A percentile compares a stretch with the other conserved stretches of the same genome.
phyloP scores from a whole-genome alignment of 495 filamentous ascomycete species.

The Tuber calosporum region DNA sequence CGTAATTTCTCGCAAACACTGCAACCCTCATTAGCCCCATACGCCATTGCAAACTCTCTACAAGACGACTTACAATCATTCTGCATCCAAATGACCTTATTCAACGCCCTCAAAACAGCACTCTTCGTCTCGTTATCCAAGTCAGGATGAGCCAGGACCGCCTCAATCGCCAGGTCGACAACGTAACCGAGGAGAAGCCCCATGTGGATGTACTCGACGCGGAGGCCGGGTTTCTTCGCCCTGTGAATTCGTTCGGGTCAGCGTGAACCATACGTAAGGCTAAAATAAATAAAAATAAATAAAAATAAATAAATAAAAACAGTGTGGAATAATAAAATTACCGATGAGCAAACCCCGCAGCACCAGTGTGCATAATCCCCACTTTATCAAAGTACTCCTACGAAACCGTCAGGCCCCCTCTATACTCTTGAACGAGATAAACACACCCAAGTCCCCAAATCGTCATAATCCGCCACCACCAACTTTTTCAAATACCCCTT shows the following conservation, averaged over 20 bases:
- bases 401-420: background rate
- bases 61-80: constrained; percentile 26
- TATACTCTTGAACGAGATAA: background rate
- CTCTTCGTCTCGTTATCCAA: constrained; percentile 32
- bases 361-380: constrained; percentile 45
- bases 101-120: constrained; percentile 32
- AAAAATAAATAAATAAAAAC: no score
- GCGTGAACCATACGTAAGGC: no score
- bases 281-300: no score
- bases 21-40: background rate
- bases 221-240: constrained; percentile 40
- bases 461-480: constrained; percentile 30
- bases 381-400: constrained; percentile 46
- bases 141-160: constrained; percentile 37
- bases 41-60: background rate
- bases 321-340: background rate
- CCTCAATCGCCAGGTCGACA: constrained; percentile 41
- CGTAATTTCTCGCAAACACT: constrained; percentile 37
- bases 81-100: constrained; percentile 42
- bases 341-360: constrained; percentile 44
- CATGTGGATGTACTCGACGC: constrained; percentile 45
- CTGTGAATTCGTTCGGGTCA: no score
- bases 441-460: constrained; percentile 29
- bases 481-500: constrained; percentile 38
- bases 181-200: constrained; percentile 44